Base-by-base conservation (phyloP, 2,329 filamentous ascomycete species). In the Triangularia setosa region DNA sequence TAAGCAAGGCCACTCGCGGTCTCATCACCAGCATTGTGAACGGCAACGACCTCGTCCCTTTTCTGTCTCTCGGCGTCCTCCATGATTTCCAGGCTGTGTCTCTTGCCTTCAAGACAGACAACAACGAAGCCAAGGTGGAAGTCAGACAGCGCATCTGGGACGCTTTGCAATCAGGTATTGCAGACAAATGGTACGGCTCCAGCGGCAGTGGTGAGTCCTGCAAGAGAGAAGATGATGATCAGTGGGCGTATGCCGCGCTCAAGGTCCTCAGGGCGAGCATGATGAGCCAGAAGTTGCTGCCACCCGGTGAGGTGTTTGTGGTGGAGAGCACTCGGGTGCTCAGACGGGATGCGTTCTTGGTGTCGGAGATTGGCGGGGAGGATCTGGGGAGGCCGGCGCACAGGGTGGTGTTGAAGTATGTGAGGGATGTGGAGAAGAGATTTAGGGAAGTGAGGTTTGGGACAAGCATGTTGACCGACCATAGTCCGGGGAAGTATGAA, bases 1-100 rank as follows among this genome's bases (percentile, higher is more conserved):
- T 93, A 7, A 85, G 90, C 52, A 84, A 84, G 64, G 87, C 88
- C 11, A 93, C 90, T 0, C 83, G 88, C 14, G 90, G 89, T 1
- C 81, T 93, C 7, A 89, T 93, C 65, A 93, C 90, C 2, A 92
- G 87, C 8, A 82, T 90, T 4, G 84, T 92, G 11, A 88, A 93
- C 70, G 88, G 88, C 18, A 84, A 87, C 72, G 90, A 93, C 72
- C 78, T 93, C 9, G 89, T 93, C 0, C 90, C 90, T 0, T 87
- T 85, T 61, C 81, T 93, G 4, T 92, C 90, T 0, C 81, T 93
- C 0, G 90, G 90, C 2, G 83, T 90, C 0, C 77, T 93, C 2
- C 89, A 92, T 70, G 90, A 93, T 73, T 84, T 92, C 64, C 90
- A 92, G 73, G 86, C 87, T 1, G 82, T 90, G 1, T 87, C 90